Evolutionary conservation across 805 yeast species (phyloP).

Genomic region (Groenewaldozyma tartarivorans): DNA sequence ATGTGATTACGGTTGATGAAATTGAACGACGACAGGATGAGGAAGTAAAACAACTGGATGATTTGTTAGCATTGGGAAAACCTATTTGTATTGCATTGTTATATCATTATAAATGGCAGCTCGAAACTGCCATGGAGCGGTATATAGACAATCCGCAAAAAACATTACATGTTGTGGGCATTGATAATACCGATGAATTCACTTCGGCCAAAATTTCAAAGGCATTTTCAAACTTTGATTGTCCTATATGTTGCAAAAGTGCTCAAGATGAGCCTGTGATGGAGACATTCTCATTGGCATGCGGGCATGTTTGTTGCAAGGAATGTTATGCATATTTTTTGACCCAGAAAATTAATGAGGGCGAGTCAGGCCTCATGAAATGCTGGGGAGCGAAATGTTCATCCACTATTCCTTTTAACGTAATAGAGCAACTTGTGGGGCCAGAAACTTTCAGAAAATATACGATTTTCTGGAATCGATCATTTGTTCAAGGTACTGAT

Average conservation of each 20-base stretch:
- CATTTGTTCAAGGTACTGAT: conserved; percentile 43
- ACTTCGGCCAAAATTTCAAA: no score
- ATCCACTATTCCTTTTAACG: conserved; percentile 27
- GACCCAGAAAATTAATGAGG: conserved; percentile 30
- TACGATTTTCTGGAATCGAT: conserved; percentile 22
- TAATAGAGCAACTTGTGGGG: conserved; percentile 31
- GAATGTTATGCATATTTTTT: conserved; percentile 61
- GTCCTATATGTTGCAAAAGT: conserved; percentile 68
- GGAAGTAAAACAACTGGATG: conserved; percentile 28
- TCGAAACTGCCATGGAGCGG: conserved; percentile 45
- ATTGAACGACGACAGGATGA: conserved; percentile 24
- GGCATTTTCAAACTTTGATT: no score
- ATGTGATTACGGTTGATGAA: conserved; percentile 16
- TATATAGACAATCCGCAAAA: conserved; percentile 41
- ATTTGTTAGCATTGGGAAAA: conserved; percentile 30
- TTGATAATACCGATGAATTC: no score
- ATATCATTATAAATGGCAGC: conserved; percentile 48
- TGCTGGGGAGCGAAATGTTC: conserved; percentile 55
- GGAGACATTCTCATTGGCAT: conserved; percentile 43
- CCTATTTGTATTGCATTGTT: conserved; percentile 37
- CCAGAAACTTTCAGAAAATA: conserved; percentile 18
- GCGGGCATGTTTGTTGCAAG: conserved; percentile 64
- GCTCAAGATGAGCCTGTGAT: conserved; percentile 35
- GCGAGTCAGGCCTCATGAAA: conserved; percentile 33
- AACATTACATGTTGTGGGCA: no score